These are phyloP conservation scores for Naematelia aurantialba DNA, from an alignment of 768 basidiomycete species.

Conservation along the genomic window DNA sequence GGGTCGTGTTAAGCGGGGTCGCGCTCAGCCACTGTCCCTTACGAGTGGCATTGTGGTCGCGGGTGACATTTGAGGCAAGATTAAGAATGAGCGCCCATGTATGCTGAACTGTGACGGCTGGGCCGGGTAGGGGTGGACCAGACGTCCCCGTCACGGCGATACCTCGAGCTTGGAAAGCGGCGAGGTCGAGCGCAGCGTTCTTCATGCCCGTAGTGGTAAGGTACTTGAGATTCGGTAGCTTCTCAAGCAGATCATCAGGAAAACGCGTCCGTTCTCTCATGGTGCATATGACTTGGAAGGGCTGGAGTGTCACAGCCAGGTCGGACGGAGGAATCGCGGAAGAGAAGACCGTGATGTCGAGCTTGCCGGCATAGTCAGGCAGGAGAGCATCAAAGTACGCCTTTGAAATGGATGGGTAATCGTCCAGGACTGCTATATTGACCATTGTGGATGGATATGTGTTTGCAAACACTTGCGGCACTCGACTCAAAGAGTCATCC, in stretches of 20 bases:
- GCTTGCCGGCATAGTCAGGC: not conserved
- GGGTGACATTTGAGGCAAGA: conserved; percentile 55
- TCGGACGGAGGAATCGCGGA: conserved; percentile 54
- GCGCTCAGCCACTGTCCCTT: conserved; percentile 58
- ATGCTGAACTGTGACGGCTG: conserved; percentile 57
- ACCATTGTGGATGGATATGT: not conserved
- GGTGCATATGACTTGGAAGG: conserved; percentile 58
- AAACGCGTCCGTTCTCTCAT: conserved; percentile 69
- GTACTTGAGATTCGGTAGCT: conserved; percentile 61
- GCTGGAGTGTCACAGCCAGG: conserved; percentile 54
- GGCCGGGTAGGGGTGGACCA: conserved; percentile 55
- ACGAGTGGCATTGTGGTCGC: conserved; percentile 58
- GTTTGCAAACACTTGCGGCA: no score
- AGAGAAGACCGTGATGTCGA: conserved; percentile 47
- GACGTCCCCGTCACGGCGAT: conserved; percentile 14
- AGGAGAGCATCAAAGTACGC: not conserved
- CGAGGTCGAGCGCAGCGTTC: conserved; percentile 47
- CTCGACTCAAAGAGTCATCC: no score
- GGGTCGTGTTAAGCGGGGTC: conserved; percentile 55
- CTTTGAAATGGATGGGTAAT: not conserved
- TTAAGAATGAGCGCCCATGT: conserved; percentile 65
- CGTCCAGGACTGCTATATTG: not conserved
- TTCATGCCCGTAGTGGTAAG: conserved; percentile 60
- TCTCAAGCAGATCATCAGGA: conserved; percentile 55
- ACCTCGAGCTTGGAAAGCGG: conserved; percentile 6